phyloP scores from a whole-genome alignment of 2,329 filamentous ascomycete genomes.

The Colletotrichum acutatum region DNA sequence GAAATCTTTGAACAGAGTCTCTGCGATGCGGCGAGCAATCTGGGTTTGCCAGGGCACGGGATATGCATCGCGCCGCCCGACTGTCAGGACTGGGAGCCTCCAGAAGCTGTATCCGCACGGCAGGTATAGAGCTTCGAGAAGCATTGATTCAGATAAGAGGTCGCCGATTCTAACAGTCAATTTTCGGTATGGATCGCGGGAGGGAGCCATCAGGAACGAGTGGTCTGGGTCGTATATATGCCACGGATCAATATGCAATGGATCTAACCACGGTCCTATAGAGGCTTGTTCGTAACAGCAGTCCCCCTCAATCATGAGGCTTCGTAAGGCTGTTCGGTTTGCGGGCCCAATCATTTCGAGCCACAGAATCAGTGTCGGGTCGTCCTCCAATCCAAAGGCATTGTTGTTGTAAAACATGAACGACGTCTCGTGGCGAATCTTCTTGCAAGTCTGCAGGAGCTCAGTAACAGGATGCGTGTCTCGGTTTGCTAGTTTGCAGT shows the following conservation, averaged over 20 bases:
- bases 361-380: neutral
- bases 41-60: neutral
- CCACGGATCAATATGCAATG: neutral
- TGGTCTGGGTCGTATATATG: neutral
- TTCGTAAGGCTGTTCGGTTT: neutral
- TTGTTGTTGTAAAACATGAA: neutral
- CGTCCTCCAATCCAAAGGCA: neutral
- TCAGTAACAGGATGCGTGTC: neutral
- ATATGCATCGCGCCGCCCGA: neutral
- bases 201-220: neutral
- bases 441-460: neutral
- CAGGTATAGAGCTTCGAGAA: neutral
- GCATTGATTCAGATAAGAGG: neutral
- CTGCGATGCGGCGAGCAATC: neutral
- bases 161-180: neutral
- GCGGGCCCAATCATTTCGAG: neutral
- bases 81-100: neutral
- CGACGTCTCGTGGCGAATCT: neutral
- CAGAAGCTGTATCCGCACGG: neutral
- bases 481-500: neutral
- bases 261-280: too few species aligned
- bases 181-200: neutral
- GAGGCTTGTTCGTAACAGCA: too few species aligned
- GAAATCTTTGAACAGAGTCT: neutral
- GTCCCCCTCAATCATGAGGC: neutral